A percentile compares a stretch with the other conserved stretches of the same genome.
These are phyloP conservation scores for Hericium coralloides DNA, from an alignment of 768 basidiomycete species.

Conservation along the genomic window DNA sequence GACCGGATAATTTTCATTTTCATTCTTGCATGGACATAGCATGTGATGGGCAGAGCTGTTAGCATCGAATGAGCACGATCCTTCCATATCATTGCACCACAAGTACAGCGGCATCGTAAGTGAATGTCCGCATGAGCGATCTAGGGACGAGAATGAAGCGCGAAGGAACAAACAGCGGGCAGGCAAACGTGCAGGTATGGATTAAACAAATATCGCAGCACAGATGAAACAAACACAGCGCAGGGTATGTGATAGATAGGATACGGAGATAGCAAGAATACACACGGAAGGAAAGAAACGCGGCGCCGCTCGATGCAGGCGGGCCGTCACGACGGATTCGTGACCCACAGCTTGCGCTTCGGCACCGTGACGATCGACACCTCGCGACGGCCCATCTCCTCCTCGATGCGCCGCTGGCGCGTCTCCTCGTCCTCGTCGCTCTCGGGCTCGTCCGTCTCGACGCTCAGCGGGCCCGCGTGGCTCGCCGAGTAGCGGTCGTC, in stretches of 20 bases:
- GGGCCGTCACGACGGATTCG: conserved; percentile 46
- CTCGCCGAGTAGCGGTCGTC: conserved; percentile 31
- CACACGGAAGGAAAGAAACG: not conserved
- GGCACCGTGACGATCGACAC: conserved; percentile 75
- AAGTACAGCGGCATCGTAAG: conserved; percentile 15
- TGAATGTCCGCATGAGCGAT: conserved; percentile 13
- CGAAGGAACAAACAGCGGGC: not conserved
- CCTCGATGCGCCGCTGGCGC: conserved; percentile 67
- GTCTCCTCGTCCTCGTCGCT: conserved; percentile 70
- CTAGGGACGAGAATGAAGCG: conserved; percentile 7
- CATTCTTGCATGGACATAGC: conserved; percentile 8
- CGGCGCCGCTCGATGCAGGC: not conserved
- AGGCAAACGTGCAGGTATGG: not conserved
- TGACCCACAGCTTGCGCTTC: conserved; percentile 63
- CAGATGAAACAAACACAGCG: too few species aligned
- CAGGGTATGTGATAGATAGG: too few species aligned
- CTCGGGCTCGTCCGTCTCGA: conserved; percentile 37
- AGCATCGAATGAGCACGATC: conserved; percentile 3
- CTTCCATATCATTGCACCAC: conserved; percentile 16
- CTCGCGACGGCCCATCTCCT: conserved; percentile 74
- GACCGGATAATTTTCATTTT: not conserved
- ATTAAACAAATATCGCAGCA: not conserved
- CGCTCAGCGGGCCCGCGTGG: conserved; percentile 35
- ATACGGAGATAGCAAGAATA: not conserved
- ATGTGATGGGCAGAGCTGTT: not conserved